Percentiles rank a stretch among this genome's conserved stretches.
These are phyloP conservation scores for Chalaropsis thielavioides DNA, from an alignment of 2,329 filamentous ascomycete species.

Conservation along the genomic window DNA sequence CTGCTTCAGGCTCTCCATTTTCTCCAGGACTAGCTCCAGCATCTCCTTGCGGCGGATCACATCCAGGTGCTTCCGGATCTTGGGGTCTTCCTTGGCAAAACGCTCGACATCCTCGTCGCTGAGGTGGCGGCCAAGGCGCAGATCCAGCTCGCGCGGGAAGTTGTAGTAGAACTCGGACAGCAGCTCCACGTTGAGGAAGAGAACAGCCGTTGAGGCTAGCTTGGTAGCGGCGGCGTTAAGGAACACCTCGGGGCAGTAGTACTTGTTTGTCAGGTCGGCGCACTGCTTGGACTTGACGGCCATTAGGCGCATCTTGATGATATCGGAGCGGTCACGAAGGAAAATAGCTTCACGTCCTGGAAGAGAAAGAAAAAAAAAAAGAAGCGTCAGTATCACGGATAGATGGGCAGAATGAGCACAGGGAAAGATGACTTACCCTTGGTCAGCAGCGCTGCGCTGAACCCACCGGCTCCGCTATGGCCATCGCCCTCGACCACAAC, in stretches of 20 bases:
- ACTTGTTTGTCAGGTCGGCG: slow-evolving; percentile 70
- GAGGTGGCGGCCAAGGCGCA: slow-evolving; percentile 68
- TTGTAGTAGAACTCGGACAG: slow-evolving; percentile 96
- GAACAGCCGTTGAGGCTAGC: slow-evolving; percentile 81
- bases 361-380: background rate
- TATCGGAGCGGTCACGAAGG: slow-evolving; percentile 76
- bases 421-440: slow-evolving; percentile 44
- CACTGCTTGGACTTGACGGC: slow-evolving; percentile 89
- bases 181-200: slow-evolving; percentile 94
- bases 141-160: slow-evolving; percentile 84
- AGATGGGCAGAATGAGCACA: background rate
- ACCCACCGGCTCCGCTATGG: slow-evolving; percentile 76
- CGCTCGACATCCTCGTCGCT: slow-evolving; percentile 67
- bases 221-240: slow-evolving; percentile 95
- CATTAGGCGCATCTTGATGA: slow-evolving; percentile 77
- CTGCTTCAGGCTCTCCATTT: slow-evolving; percentile 83
- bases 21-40: slow-evolving; percentile 80
- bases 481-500: slow-evolving; percentile 72
- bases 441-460: slow-evolving; percentile 71
- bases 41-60: slow-evolving; percentile 85
- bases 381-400: slow-evolving; percentile 21
- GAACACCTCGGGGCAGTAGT: slow-evolving; percentile 93
- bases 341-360: slow-evolving; percentile 84
- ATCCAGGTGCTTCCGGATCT: slow-evolving; percentile 77
- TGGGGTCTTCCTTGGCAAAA: slow-evolving; percentile 86